Evolutionary conservation across 2,329 filamentous ascomycete genomes (phyloP).

Genomic region (Microdochium nivale): DNA sequence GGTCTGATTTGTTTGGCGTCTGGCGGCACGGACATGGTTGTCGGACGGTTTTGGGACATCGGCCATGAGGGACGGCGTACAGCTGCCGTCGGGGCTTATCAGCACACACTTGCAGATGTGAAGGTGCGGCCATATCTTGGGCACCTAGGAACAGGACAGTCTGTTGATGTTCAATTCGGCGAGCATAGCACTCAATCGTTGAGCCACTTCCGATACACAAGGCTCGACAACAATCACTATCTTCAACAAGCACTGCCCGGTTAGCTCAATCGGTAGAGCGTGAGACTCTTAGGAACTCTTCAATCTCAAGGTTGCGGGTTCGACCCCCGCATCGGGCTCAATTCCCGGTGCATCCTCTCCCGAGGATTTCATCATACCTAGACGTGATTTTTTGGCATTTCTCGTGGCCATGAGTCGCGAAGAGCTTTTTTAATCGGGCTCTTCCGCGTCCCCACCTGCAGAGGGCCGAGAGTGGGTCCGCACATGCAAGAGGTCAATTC

Average conservation of each 20-base stretch:
- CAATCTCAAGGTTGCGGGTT: conserved; percentile 32
- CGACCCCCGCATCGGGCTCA: conserved; percentile 22
- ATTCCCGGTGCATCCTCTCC: not conserved
- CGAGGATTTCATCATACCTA: not conserved
- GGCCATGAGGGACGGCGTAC: too few relatives aligned
- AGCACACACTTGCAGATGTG: too few relatives aligned
- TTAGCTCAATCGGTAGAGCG: conserved; percentile 64
- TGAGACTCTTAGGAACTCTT: conserved; percentile 46
- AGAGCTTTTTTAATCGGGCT: not conserved
- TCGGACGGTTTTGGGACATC: too few relatives aligned
- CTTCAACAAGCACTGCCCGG: conserved; percentile 25
- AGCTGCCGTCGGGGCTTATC: too few relatives aligned
- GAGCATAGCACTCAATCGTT: not conserved
- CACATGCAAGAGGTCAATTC: too few relatives aligned
- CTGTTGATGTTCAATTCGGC: too few relatives aligned
- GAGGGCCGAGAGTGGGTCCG: too few relatives aligned
- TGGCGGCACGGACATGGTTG: too few relatives aligned
- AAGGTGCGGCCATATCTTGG: too few relatives aligned
- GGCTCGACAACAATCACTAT: not conserved
- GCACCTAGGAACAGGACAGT: too few relatives aligned
- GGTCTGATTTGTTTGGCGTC: too few relatives aligned
- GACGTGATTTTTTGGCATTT: not conserved
- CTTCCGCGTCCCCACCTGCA: too few relatives aligned
- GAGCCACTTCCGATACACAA: not conserved
- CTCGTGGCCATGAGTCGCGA: not conserved